Conservation (phyloP, 2,329 filamentous ascomycete species). For the Xylariaceae sp. region DNA sequence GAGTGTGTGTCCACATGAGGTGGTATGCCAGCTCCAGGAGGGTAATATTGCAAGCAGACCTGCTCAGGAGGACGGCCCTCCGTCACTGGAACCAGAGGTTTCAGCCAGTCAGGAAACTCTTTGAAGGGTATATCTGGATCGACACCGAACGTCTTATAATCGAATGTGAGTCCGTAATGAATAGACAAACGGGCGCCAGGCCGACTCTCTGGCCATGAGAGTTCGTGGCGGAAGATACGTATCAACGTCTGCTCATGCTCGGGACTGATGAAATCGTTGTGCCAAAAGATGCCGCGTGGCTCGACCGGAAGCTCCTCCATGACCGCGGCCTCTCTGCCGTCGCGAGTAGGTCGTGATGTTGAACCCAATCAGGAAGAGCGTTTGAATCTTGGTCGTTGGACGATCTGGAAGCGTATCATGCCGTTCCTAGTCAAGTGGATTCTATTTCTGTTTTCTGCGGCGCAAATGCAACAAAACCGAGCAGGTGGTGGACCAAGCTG, state of each 20-base stretch:
- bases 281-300: slow-evolving; percentile 38
- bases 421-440: no score
- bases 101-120: slow-evolving; percentile 47
- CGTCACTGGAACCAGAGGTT: slow-evolving; percentile 40
- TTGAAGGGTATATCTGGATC: slow-evolving; percentile 45
- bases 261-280: slow-evolving; percentile 41
- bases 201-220: slow-evolving; percentile 39
- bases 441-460: no score
- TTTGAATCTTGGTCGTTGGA: no score
- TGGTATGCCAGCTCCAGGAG: slow-evolving; percentile 55
- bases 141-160: slow-evolving; percentile 55
- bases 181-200: slow-evolving; percentile 37
- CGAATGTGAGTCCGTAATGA: slow-evolving; percentile 54
- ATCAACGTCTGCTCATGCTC: slow-evolving; percentile 42
- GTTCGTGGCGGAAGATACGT: slow-evolving; percentile 37
- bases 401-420: no score
- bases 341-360: no score
- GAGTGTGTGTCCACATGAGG: slow-evolving; percentile 58
- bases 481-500: no score
- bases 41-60: slow-evolving; percentile 56
- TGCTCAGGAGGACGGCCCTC: slow-evolving; percentile 48
- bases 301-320: background rate
- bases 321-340: no score
- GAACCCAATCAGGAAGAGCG: no score
- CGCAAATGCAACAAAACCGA: no score